Evolutionary conservation across 2,329 filamentous ascomycete species (phyloP).

Genomic region (Geosmithia flava): DNA sequence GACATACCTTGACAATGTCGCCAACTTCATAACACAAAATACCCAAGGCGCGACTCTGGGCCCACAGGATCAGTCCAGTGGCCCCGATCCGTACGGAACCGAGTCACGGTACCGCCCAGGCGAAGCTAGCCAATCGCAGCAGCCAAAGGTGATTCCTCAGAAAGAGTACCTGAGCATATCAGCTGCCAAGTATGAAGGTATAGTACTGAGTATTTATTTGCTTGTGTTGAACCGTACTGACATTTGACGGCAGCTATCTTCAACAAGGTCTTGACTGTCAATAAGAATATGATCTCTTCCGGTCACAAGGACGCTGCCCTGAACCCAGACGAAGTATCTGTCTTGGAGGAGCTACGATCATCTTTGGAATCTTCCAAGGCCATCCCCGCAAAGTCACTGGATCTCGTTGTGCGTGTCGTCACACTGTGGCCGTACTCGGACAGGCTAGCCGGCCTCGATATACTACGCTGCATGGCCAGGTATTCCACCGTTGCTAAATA

Average conservation of each 20-base stretch:
- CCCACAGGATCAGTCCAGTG: slow-evolving; percentile 35
- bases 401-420: slow-evolving; percentile 57
- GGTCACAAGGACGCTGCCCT: slow-evolving; percentile 64
- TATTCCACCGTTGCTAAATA: slow-evolving; percentile 54
- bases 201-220: not conserved
- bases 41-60: slow-evolving; percentile 80
- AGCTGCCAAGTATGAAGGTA: slow-evolving; percentile 54
- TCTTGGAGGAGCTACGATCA: slow-evolving; percentile 47
- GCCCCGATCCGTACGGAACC: slow-evolving; percentile 63
- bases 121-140: slow-evolving; percentile 21
- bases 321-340: slow-evolving; percentile 56
- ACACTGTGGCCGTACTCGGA: slow-evolving; percentile 72
- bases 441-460: slow-evolving; percentile 72
- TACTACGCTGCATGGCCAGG: slow-evolving; percentile 71
- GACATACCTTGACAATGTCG: slow-evolving; percentile 80
- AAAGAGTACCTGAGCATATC: slow-evolving; percentile 68
- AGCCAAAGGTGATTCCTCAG: slow-evolving; percentile 59
- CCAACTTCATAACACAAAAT: slow-evolving; percentile 84
- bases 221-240: slow-evolving; percentile 6
- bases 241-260: slow-evolving; percentile 44
- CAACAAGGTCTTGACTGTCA: slow-evolving; percentile 66
- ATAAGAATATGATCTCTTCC: slow-evolving; percentile 56
- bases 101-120: slow-evolving; percentile 71
- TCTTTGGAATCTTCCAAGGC: slow-evolving; percentile 49
- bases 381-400: slow-evolving; percentile 37